Conservation (phyloP, 2,329 filamentous ascomycete species). For the Aspergillus sp. region DNA sequence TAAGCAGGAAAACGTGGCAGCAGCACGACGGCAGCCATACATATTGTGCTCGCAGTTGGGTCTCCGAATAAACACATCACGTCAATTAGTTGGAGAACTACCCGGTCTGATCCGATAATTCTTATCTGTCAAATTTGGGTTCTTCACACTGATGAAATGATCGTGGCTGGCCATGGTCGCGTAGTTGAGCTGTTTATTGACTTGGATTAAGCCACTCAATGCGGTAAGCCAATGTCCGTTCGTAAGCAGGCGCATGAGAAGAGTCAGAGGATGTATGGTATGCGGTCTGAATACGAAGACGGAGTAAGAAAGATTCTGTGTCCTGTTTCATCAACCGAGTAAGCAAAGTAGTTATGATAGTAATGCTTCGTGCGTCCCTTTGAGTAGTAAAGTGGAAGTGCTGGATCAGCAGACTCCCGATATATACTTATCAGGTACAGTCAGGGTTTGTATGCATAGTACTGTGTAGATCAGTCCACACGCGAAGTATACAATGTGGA, state of each 20-base stretch:
- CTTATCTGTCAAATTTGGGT: slow-evolving; percentile 16
- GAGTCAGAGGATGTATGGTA: slow-evolving; percentile 10
- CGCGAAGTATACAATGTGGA: no score
- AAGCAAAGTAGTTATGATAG: no score
- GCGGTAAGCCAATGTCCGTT: slow-evolving; percentile 23
- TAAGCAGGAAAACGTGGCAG: neutral
- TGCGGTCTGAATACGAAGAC: no score
- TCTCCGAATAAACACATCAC: slow-evolving; percentile 19
- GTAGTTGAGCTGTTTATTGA: slow-evolving; percentile 28
- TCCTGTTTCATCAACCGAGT: no score
- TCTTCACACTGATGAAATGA: slow-evolving; percentile 16
- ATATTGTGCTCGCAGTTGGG: slow-evolving; percentile 2
- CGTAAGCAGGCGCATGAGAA: slow-evolving; percentile 32
- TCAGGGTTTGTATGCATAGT: no score
- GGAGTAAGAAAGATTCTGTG: no score
- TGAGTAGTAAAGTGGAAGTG: no score
- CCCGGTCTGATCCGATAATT: slow-evolving; percentile 22
- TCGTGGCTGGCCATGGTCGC: slow-evolving; percentile 30
- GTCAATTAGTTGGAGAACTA: slow-evolving; percentile 4
- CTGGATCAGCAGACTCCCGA: no score
- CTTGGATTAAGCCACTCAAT: slow-evolving; percentile 26
- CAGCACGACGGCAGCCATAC: slow-evolving; percentile 25
- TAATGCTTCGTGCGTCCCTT: no score
- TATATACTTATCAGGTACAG: no score
- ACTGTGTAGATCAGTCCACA: no score